phyloP scores from a whole-genome alignment of 306 rosid genomes.

The Medicago ruthenica region DNA sequence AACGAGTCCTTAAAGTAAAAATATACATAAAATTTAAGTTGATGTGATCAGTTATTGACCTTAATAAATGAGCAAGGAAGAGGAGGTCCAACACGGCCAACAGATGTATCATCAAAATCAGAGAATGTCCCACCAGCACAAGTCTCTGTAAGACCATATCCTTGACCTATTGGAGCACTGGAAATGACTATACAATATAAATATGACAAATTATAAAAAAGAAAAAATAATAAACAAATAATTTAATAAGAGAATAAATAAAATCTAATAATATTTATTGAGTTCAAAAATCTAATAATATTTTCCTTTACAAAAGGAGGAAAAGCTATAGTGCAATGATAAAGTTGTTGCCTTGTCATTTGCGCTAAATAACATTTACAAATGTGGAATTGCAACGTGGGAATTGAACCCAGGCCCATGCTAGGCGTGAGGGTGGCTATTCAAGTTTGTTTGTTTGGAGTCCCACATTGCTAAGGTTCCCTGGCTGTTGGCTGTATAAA shows the following conservation, averaged over 20 bases:
- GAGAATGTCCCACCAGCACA: slow-evolving; percentile 96
- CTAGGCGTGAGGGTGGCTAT: no score
- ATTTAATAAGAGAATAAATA: slow-evolving; percentile 1
- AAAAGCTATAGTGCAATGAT: not conserved
- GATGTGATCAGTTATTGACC: slow-evolving; percentile 50
- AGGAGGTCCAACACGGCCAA: slow-evolving; percentile 98
- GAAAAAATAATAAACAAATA: slow-evolving; percentile 7
- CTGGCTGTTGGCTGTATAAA: no score
- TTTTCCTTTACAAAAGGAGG: not conserved
- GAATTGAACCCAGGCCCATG: no score
- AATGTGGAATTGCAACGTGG: no score
- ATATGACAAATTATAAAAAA: slow-evolving; percentile 12
- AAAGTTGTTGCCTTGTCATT: not conserved
- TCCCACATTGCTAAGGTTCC: no score
- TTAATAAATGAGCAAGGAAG: slow-evolving; percentile 93
- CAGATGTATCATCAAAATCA: slow-evolving; percentile 87
- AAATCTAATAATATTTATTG: slow-evolving; percentile 2
- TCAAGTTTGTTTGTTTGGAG: no score
- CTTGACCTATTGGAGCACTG: slow-evolving; percentile 97
- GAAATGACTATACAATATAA: slow-evolving; percentile 45
- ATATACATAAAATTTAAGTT: slow-evolving; percentile 21
- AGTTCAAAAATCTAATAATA: not conserved
- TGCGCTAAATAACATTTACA: not conserved
- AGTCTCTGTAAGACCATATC: slow-evolving; percentile 97
- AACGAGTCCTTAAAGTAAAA: slow-evolving; percentile 11